A percentile compares a stretch with the other conserved stretches of the same genome.
These are phyloP conservation scores for Plasmodium fragile DNA, from an alignment of 169 alveolate genomes.

Conservation along the genomic window DNA sequence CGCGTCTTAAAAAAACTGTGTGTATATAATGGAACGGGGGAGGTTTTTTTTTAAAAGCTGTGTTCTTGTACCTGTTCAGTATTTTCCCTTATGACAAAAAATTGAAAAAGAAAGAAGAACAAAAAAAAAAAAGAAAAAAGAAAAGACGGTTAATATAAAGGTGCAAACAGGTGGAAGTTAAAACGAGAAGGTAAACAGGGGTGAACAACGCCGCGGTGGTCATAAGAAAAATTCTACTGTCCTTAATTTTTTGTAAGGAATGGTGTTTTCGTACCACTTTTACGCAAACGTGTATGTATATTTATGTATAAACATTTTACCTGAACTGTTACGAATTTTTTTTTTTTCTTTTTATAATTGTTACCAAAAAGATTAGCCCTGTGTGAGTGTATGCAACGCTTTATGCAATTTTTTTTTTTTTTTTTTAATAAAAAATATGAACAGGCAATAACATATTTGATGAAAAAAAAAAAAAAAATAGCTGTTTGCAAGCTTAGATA, in stretches of 20 bases:
- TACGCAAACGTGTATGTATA: slow-evolving; percentile 3
- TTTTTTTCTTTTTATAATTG: not conserved
- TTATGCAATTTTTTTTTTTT: slow-evolving; percentile 1
- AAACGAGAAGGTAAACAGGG: not conserved
- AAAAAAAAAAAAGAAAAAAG: slow-evolving; percentile 6
- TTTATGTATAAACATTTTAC: slow-evolving; percentile 8
- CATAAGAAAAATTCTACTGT: not conserved
- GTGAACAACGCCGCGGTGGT: not conserved
- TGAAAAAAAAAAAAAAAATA: slow-evolving; percentile 10
- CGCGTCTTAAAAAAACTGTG: not conserved
- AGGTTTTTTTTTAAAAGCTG: not conserved
- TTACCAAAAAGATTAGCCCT: not conserved
- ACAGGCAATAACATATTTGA: slow-evolving; percentile 15
- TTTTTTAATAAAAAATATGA: slow-evolving; percentile 48
- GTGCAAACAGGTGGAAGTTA: not conserved
- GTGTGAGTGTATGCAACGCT: slow-evolving; percentile 21
- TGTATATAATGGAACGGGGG: not conserved
- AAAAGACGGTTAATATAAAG: not conserved
- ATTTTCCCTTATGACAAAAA: not conserved
- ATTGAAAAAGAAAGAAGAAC: not conserved
- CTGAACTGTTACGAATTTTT: not conserved
- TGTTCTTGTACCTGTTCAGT: not conserved
- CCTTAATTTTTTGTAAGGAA: slow-evolving; percentile 18
- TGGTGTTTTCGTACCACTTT: not conserved
- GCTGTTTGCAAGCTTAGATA: slow-evolving; percentile 2